A percentile compares a stretch with the other conserved stretches of the same genome.
Evolutionary conservation across 345 rosid genomes (phyloP).

Genomic region (Acer saccharum): DNA sequence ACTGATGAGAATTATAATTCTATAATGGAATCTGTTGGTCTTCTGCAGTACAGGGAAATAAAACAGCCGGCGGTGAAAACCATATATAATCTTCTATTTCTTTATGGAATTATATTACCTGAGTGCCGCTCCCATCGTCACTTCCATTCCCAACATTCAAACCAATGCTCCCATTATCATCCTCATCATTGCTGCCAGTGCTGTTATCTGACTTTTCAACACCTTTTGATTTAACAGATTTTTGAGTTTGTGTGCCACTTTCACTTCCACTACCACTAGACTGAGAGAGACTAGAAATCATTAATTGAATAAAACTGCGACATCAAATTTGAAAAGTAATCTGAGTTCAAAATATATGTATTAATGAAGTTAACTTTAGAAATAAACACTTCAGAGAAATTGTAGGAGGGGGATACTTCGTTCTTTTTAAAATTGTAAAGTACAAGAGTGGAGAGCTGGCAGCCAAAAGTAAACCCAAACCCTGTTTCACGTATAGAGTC

Average conservation of each 20-base stretch:
- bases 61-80: not conserved
- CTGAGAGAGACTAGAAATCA: conserved; percentile 28
- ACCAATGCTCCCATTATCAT: conserved; percentile 37
- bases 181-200: conserved; percentile 35
- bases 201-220: conserved; percentile 35
- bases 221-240: conserved; percentile 39
- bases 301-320: conserved; percentile 1
- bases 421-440: not conserved
- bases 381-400: not conserved
- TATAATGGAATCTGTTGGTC: not conserved
- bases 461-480: not conserved
- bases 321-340: conserved; percentile 9
- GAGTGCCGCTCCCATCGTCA: conserved; percentile 53
- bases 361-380: not conserved
- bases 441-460: conserved; percentile 5
- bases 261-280: conserved; percentile 52
- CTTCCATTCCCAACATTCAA: conserved; percentile 44
- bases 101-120: conserved; percentile 31
- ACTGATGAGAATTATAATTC: not conserved
- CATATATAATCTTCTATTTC: not conserved
- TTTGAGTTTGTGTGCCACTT: conserved; percentile 44
- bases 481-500: conserved; percentile 9
- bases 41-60: not conserved
- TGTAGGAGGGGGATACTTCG: not conserved
- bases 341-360: not conserved